Base-by-base conservation (phyloP, 495 filamentous ascomycete genomes). In the Haplographium delicatum region DNA sequence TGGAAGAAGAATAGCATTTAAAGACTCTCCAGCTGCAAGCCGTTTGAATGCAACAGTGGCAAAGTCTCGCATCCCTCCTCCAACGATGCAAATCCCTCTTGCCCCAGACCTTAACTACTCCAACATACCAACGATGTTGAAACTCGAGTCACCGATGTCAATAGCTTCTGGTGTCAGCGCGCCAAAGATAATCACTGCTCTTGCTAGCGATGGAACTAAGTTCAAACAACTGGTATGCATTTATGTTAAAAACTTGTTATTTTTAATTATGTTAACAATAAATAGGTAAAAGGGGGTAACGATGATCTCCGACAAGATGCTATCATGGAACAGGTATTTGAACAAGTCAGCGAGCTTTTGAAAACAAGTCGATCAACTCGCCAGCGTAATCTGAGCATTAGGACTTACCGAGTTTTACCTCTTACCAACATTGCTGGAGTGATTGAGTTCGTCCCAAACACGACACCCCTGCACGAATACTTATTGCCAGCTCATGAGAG, bases 241-340 rank as follows among this genome's bases (percentile, higher is more conserved):
- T 37, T 56, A 30, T 42, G 16, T 10, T 31, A 15, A 25, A 5
- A 19, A 24, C n/a, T n/a, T n/a, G 9, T 2, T 26, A 1, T 39
- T 43, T 42, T 7, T 25, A 30, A 8, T 15, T 40, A 59, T 47
- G 41, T 42, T 60, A 28, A 58, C 11, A 35, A 1, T 28, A 15
- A 19, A 1, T 51, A 85, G 82, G 84, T 93, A 62, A 99, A 99
- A 70, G 86, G 87, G 59, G 89, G 91, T 23, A 90, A 88, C 54
- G 91, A 97, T 64, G 93, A 98, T 60, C 76, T 99, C 10, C 85
- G 93, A n/a, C 93, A 99, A 69, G 93, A 99, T 61, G 89, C 93
- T 15, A 99, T 99, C 69, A 99, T 99, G 94, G 94, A 97, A 65
- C 93, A 99, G 68, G 93, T 99, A 25, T 99, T 97, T 68, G 88